Base-by-base conservation (phyloP, 305 asterid species). In the Salvia sclarea region DNA sequence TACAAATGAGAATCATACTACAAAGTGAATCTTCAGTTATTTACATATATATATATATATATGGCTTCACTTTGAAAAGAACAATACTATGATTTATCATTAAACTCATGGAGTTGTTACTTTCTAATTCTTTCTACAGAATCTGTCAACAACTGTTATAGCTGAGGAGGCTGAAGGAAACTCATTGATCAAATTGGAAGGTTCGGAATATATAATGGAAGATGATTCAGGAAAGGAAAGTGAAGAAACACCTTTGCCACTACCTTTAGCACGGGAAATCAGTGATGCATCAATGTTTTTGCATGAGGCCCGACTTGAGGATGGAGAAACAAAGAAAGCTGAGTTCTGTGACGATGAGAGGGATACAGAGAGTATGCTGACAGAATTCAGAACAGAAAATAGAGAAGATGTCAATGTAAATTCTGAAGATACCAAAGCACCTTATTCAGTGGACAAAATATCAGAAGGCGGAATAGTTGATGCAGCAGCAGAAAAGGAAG, bases 401-500 rank as follows among this genome's bases (percentile, higher is more conserved):
- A 41, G 68, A 13, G 75, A 65, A 11, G 64, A 75, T 33, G 13
- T 61, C 67, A 43, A 31, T 64, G 71, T 33, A 49, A 62, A 20
- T 44, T 66, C 61, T 16, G 71, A 71, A 47, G 66, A 65, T 48
- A 55, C 20, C 50, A 65, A 57, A 64, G 38, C 67, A 68, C 65
- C 69, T 45, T 64, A 59, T 58, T 58, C 21, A 55, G 43, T 49
- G 66, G 73, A 52, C 53, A 54, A 35, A 5, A 44, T 28, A 61
- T 44, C 64, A 69, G 71, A 64, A 11, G 66, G 75, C 2, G 40
- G 47, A 64, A 33, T 58, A 68, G 58, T 57, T 57, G 69, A 70
- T 66, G 71, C 54, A 61, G 57, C 53, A 48, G 74, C 61, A 72
- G 64, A 8, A 22, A 55, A 48, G 24, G 71, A 75, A 50, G 82